A percentile compares a stretch with the other conserved stretches of the same genome.
Conservation (phyloP, 1,284 basidiomycete genomes). For the Ceratobasidium sp. region DNA sequence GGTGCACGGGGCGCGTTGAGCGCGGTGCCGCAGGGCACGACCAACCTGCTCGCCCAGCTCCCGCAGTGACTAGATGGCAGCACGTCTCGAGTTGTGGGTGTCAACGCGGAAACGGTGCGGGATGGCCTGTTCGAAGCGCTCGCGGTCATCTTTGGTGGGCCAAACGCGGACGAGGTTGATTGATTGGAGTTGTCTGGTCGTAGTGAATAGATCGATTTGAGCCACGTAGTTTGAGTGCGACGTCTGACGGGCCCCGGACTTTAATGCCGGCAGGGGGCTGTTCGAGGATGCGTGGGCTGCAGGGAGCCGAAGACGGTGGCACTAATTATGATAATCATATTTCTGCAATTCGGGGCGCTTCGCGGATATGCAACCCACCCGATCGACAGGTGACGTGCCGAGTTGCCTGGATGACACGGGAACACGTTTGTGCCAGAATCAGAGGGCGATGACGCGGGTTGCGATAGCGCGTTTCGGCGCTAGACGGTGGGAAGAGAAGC, state of each 20-base stretch:
- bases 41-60: constrained; percentile 47
- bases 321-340: neutral
- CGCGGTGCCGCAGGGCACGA: constrained; percentile 44
- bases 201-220: constrained; percentile 26
- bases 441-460: neutral
- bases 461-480: too few relatives aligned
- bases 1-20: constrained; percentile 25
- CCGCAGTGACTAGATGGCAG: constrained; percentile 41
- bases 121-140: constrained; percentile 1
- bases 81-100: neutral
- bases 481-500: neutral
- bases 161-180: neutral
- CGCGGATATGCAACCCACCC: constrained; percentile 6
- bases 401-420: constrained; percentile 5
- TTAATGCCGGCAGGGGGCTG: too few relatives aligned
- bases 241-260: too few relatives aligned
- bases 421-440: neutral
- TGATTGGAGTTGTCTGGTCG: neutral
- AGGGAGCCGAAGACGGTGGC: too few relatives aligned
- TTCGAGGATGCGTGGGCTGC: too few relatives aligned
- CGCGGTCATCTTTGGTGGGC: neutral
- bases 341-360: too few relatives aligned
- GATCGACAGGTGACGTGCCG: constrained; percentile 19
- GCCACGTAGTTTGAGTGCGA: too few relatives aligned
- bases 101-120: neutral